Conservation (phyloP, 2,329 filamentous ascomycete species). For the Phaeosphaeriaceae sp. region DNA sequence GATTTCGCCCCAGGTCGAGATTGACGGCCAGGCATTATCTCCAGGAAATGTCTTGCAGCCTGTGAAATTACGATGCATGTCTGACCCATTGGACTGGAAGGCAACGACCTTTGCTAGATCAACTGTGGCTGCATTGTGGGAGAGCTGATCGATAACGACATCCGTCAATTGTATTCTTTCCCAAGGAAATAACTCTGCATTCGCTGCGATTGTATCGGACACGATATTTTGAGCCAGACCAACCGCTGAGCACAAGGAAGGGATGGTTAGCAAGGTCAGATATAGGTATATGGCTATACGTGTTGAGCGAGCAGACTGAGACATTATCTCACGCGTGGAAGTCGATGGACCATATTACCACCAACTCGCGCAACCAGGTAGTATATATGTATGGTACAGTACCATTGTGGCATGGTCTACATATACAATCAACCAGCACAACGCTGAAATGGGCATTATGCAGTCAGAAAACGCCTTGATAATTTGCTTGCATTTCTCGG, state of each 20-base stretch:
- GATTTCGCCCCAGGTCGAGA: conserved; percentile 22
- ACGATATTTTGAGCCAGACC: conserved; percentile 1
- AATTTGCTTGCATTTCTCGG: neutral
- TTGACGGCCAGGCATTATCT: conserved; percentile 23
- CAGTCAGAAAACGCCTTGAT: neutral
- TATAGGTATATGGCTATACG: neutral
- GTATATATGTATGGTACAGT: neutral
- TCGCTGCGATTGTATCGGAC: conserved; percentile 12
- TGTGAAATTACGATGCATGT: neutral
- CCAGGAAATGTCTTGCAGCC: conserved; percentile 32
- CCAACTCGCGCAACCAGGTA: neutral
- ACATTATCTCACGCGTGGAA: neutral
- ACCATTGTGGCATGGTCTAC: neutral
- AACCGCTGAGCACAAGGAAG: neutral
- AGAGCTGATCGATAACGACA: conserved; percentile 5
- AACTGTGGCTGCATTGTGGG: neutral
- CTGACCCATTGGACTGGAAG: conserved; percentile 30
- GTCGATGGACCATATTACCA: neutral
- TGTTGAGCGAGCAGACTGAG: neutral
- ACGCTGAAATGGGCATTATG: neutral
- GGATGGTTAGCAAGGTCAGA: neutral
- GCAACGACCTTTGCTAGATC: conserved; percentile 29
- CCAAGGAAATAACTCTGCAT: conserved; percentile 11
- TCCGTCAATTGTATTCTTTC: conserved; percentile 26
- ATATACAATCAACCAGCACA: neutral